phyloP scores from a whole-genome alignment of 768 basidiomycete genomes.

The Pulveroboletus frians region DNA sequence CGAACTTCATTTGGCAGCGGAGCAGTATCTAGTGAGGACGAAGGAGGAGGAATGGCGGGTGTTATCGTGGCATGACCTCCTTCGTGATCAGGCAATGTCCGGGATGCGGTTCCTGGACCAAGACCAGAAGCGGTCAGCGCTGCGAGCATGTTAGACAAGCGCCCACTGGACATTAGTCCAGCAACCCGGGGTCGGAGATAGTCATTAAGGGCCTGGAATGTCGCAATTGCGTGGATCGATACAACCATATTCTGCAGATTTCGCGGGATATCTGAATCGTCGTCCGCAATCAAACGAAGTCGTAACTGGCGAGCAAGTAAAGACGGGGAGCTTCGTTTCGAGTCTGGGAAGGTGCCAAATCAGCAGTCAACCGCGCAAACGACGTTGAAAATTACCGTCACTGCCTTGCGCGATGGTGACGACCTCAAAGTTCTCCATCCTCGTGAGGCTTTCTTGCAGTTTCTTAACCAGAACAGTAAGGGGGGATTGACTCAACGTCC shows the following conservation, averaged over 20 bases:
- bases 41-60: constrained; percentile 21
- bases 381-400: constrained; percentile 51
- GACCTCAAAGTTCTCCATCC: constrained; percentile 95
- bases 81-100: constrained; percentile 31
- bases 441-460: constrained; percentile 89
- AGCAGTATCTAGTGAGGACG: constrained; percentile 33
- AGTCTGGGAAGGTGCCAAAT: constrained; percentile 44
- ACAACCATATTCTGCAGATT: constrained; percentile 87
- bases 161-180: constrained; percentile 56
- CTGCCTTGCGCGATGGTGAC: constrained; percentile 77
- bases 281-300: constrained; percentile 82
- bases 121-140: constrained; percentile 76
- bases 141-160: constrained; percentile 87
- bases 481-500: constrained; percentile 46
- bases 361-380: constrained; percentile 3
- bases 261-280: constrained; percentile 84
- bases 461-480: constrained; percentile 87
- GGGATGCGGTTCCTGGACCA: constrained; percentile 44
- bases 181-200: constrained; percentile 89
- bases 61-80: constrained; percentile 30
- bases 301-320: constrained; percentile 90
- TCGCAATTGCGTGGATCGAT: constrained; percentile 97
- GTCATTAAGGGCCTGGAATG: constrained; percentile 94
- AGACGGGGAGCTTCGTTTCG: constrained; percentile 86
- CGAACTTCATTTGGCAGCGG: constrained; percentile 40